Base-by-base conservation (phyloP, 768 basidiomycete species). In the Phlebiopsis flavidoalba region DNA sequence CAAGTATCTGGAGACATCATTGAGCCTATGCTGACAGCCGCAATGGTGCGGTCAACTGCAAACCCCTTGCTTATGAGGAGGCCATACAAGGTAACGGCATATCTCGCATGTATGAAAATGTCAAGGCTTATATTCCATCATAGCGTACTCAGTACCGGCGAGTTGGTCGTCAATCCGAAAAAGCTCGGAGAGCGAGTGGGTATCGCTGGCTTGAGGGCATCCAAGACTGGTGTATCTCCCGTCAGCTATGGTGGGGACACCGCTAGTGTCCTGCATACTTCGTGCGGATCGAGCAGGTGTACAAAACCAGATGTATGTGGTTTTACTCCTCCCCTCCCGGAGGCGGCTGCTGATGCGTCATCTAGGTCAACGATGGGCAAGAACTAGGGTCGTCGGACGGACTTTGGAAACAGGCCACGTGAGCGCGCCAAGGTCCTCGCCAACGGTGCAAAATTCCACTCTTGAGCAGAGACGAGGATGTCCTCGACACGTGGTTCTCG, bases 231-330 rank as follows among this genome's bases (percentile, higher is more conserved):
- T 99, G 97, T 76, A 89, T 98, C 69, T 98, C 97, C 1, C 90
- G 97, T 57, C 97, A 99, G 70, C 81, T 98, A 17, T 99, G 97
- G 97, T 98, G 96, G 96, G 96, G 97, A 31, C 96, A 98, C 70
- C 86, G 97, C 59, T 89, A n/a, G n/a, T n/a, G 87, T 71, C 97
- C 97, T 2, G 97, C 95, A 0, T 98, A 97, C 76, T 89, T 94
- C 62, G 88, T 97, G 51, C 82, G 83, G 49, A 83, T 98, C 59
- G 91, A 95, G 59, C n/a, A n/a, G 95, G 93, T 5, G n/a, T n/a
- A n/a, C 73, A 79, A 61, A 79, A 80, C 2, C 82, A 84, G 86
- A 94, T 57, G 90, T 86, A 66, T 55, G 83, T 69, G 17, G 8
- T 19, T 17, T n/a, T n/a, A n/a, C 10, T 1, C 15, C 35, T 21